Base-by-base conservation (phyloP, 129 eudicot species). In the Dittrichia graveolens region DNA sequence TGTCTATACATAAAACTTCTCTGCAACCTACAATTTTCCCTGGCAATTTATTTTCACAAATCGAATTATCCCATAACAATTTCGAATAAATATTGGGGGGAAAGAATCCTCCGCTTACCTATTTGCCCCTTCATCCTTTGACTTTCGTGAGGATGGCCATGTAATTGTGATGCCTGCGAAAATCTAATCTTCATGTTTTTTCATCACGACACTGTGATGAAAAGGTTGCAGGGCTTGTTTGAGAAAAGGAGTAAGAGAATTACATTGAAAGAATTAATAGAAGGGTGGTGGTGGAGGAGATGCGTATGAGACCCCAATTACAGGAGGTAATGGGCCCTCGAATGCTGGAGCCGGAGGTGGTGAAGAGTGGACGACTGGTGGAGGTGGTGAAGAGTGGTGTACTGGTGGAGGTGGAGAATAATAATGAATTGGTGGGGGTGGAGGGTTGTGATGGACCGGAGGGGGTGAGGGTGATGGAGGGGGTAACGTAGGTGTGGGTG, bases 211-310 rank as follows among this genome's bases (percentile, higher is more conserved):
- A 41, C 12, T 49, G 71, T 43, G 79, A 76, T 77, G 87, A 69
- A 69, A 47, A 79, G n/a, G 68, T 60, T 80, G 74, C 52, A 66
- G 81, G 81, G 75, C 15, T 43, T 64, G 62, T 61, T 67, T 74
- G 71, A 67, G 58, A 4, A 80, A 73, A 49, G 15, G 67, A 75
- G 82, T 67, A 81, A 41, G 56, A 9, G 67, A 65, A 64, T 80
- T 75, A 62, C 61, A 69, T 78, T 79, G 70, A 79, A 89, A 82
- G 92, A 89, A 90, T 90, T 85, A 90, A 86, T 90, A 90, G 79
- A 79, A 90, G 72, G 97, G 95, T 45, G 97, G 97, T 34, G 95
- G 97, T 2, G 97, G 97, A 10, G 97, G 97, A 50, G 97, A 91
- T 31, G 87, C 79, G 37, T 90, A 90, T 7, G 94, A 77, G 55